Evolutionary conservation across 306 rosid genomes (phyloP), one percentile per base, ranked within the genome.

Genomic region (Carpinus fangiana): DNA sequence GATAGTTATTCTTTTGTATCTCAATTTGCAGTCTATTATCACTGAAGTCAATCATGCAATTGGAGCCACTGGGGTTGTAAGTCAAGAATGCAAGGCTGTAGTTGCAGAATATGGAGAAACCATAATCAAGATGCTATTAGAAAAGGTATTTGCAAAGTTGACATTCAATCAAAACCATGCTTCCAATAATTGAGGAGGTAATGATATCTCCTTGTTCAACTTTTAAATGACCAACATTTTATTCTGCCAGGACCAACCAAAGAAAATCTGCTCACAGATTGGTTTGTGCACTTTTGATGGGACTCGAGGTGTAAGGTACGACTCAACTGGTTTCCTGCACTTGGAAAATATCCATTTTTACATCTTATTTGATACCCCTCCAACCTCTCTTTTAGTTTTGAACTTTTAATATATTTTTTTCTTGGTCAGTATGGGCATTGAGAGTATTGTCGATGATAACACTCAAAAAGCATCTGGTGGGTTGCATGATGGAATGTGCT

Each of bases 1-100:
- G 12, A 68, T 77, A 51, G 18, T 48, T n/a, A 48, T 51, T 66
- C 34, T 72, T 67, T 21, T 79, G 18, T 57, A 12, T 76, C 52
- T 76, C 53, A 41, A 43, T 64, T 52, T 26, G 61, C 83, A 90
- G 93, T 59, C 87, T 48, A 88, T 90, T 65, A 86, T 90, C 26
- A 83, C 94, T 36, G 86, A 90, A 86, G 83, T 90, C 73, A 90
- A 90, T 82, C 90, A 90, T 79, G 94, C 92, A 54, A 90, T 90
- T 83, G 94, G 94, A 53, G 94, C 94, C 53, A 59, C 94, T 2
- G 92, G 94, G 34, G 78, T 90, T 59, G 80, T 86, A 64, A 90
- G 92, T 79, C 88, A 88, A 79, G 92, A 90, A 76, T 90, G 92
- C 87, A 90, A 90, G 79, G 74, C 89, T 66, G 65, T 90, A 57